phyloP scores from a whole-genome alignment of 1,284 basidiomycete genomes.

The Omphalotus olearius region DNA sequence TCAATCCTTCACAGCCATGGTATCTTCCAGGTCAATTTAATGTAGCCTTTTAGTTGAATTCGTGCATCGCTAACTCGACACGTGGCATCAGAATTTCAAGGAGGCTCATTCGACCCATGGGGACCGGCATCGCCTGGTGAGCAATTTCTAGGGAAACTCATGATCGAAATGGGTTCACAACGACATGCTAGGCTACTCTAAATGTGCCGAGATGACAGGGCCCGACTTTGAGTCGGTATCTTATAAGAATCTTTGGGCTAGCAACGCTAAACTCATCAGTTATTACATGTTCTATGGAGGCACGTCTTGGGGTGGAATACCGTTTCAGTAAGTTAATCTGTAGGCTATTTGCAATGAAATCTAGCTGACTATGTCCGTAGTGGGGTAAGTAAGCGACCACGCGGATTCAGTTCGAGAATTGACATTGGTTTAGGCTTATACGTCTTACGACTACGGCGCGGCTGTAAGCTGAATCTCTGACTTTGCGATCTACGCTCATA shows the following conservation, averaged over 20 bases:
- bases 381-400: slow-evolving; percentile 10
- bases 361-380: slow-evolving; percentile 1
- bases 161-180: background rate
- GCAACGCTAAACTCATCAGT: slow-evolving; percentile 71
- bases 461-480: slow-evolving; percentile 26
- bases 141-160: background rate
- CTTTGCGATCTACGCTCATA: slow-evolving; percentile 13
- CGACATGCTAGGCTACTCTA: slow-evolving; percentile 31
- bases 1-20: slow-evolving; percentile 57
- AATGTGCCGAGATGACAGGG: slow-evolving; percentile 56
- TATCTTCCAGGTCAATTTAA: slow-evolving; percentile 54
- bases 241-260: slow-evolving; percentile 70
- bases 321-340: slow-evolving; percentile 45
- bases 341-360: background rate
- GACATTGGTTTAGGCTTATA: slow-evolving; percentile 40
- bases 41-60: slow-evolving; percentile 1
- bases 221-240: slow-evolving; percentile 73
- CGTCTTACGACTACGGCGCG: slow-evolving; percentile 67
- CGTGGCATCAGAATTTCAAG: slow-evolving; percentile 1
- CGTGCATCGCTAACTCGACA: background rate
- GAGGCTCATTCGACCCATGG: slow-evolving; percentile 74
- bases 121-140: slow-evolving; percentile 58
- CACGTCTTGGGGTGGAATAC: slow-evolving; percentile 75
- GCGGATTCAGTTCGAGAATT: background rate
- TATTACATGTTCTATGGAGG: slow-evolving; percentile 73